Percentiles rank a stretch among this genome's conserved stretches.
Conservation (phyloP, 1,139 yeast genomes). For the Zygosaccharomyces sapae region DNA sequence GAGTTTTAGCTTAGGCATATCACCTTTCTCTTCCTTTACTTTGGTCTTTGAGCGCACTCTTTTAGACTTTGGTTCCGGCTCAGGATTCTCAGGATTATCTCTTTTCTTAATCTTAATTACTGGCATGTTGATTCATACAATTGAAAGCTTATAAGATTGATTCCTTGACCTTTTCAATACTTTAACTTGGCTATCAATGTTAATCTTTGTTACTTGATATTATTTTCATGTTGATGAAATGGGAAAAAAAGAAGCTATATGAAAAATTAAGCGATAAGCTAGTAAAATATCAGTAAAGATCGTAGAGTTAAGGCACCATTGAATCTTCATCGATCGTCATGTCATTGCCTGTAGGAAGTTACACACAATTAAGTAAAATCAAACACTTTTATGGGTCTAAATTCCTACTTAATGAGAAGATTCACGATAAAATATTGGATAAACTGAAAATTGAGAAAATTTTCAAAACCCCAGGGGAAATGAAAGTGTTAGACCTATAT, state of each 20-base stretch:
- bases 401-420: constrained; percentile 35
- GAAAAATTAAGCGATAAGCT: neutral
- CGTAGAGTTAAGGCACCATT: neutral
- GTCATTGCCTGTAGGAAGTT: constrained; percentile 14
- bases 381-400: constrained; percentile 30
- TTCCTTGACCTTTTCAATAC: neutral
- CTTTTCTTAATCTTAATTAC: constrained; percentile 35
- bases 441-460: constrained; percentile 36
- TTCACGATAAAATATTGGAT: constrained; percentile 23
- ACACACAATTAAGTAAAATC: constrained; percentile 15
- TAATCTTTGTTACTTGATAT: neutral
- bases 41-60: constrained; percentile 29
- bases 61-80: constrained; percentile 26
- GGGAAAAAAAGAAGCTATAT: neutral
- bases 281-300: neutral
- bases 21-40: constrained; percentile 16
- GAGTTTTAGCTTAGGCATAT: constrained; percentile 30
- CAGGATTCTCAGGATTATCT: constrained; percentile 19
- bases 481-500: constrained; percentile 66
- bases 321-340: constrained; percentile 2
- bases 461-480: constrained; percentile 43
- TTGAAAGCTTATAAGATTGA: neutral
- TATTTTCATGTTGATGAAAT: constrained; percentile 2
- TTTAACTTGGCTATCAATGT: neutral
- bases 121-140: constrained; percentile 22